Base-by-base conservation (phyloP, 352 stramenopile species). In the Globisporangium uncinulatum region DNA sequence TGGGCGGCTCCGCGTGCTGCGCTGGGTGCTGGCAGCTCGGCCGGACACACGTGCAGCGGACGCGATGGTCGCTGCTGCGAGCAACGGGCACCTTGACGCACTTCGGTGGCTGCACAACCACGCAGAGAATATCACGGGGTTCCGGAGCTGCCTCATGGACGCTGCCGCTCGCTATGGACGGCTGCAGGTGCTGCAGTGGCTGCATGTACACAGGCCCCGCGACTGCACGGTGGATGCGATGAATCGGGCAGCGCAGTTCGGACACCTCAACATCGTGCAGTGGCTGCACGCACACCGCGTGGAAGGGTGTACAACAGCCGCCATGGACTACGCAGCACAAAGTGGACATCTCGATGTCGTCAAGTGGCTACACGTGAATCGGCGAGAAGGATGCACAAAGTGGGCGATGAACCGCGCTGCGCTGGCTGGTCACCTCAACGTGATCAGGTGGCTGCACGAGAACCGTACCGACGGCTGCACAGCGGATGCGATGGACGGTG, bases 201-300 rank as follows among this genome's bases (percentile, higher is more conserved):
- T 59, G 42, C 43, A 52, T 42, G n/a, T 39, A 14, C 42, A 59
- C 31, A 41, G 54, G 29, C 8, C 17, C 14, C 9, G 31, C 29
- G 54, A 52, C 13, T 59, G 54, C 43, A 46, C 54, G 3, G 43
- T 45, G 20, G 42, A 52, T 14, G 54, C 54, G 8, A 59, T 59
- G 54, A 59, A 59, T 32, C 43, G 42, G 13, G 54, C 54, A 8
- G 54, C 54, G 8, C 42, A 59, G 31, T 55, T 55, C 42, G 54
- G 54, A 3, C 54, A 52, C 34, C 4, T 59, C 41, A 8, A 45
- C 8, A 42, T 59, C 7, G 41, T 59, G 4, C 24, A 52, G 31
- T 59, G 54, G 54, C 31, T 59, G 29, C 43, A 52, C 11, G 6
- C 9, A 10, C 29, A 59, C 19, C 34, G 54, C 8, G 9, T 20